Evolutionary conservation across 805 yeast species (phyloP), one percentile per base, ranked within the genome.

Genomic region (Saturnispora halmiae): DNA sequence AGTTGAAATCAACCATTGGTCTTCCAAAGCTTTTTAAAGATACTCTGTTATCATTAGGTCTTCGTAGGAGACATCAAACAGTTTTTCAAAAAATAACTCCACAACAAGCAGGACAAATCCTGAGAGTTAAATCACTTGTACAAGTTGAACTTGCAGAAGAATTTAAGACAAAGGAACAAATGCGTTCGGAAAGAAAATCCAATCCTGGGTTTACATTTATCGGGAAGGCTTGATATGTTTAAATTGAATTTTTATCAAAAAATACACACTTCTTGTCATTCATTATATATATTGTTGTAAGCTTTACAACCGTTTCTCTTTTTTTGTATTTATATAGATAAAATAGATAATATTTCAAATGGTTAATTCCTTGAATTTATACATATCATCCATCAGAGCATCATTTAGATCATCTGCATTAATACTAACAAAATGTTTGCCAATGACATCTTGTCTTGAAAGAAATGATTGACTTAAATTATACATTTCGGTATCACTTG

Each of bases 41-140:
- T 44, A 78, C 87, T 7, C 75, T 85, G 21, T 64, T 70, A 43
- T 71, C 82, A 6, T 66, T 90, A 45, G 97, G 97, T 0, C 73
- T 90, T 40, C 73, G 69, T 40, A 76, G 70, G 52, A 76, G 92
- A 51, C 84, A 88, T 40, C 78, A 79, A 30, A 73, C 79, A 2
- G 79, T 77, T 2, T 88, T 81, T 61, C 88, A 78, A 53, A 63
- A 65, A 35, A 85, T 83, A 4, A 70, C 81, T 10, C 87, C 94
- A 13, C 74, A 80, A 26, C 73, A 80, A 45, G 96, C 97, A 3
- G 95, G 95, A 59, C 78, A 79, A 67, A 70, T 90, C 42, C 75
- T 85, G 25, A 67, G 72, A 44, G 84, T 90, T 34, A 90, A 90
- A 61, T 96, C 90, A 59, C 67, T 90, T 42, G 88, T 90, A 7